phyloP scores from a whole-genome alignment of 2,329 filamentous ascomycete genomes.

The Colletotrichum lupini region DNA sequence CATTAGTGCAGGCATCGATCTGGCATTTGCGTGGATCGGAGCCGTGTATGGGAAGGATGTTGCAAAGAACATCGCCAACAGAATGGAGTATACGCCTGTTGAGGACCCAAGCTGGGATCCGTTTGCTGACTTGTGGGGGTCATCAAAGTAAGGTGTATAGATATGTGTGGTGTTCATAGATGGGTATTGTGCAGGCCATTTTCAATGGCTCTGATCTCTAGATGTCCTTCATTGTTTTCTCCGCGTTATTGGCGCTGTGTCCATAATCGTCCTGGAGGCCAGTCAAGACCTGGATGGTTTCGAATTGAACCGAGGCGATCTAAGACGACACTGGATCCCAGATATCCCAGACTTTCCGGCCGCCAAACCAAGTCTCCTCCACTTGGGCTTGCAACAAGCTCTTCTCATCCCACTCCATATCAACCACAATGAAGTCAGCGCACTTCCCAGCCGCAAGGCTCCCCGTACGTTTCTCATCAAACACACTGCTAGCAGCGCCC shows the following conservation, averaged over 20 bases:
- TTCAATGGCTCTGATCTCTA: background rate
- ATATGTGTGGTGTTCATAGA: background rate
- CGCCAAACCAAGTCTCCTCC: slow-evolving; percentile 65
- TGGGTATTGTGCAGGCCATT: background rate
- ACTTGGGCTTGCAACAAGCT: slow-evolving; percentile 58
- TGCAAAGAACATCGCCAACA: slow-evolving; percentile 59
- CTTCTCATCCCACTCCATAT: slow-evolving; percentile 60
- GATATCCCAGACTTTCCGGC: slow-evolving; percentile 49
- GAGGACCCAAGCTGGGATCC: slow-evolving; percentile 62
- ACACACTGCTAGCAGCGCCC: slow-evolving; percentile 69
- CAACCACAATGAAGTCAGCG: slow-evolving; percentile 67
- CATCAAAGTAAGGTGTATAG: background rate
- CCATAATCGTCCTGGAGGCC: too few species aligned
- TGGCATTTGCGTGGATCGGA: slow-evolving; percentile 66
- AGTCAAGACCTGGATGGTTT: too few species aligned
- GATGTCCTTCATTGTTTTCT: background rate
- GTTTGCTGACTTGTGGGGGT: slow-evolving; percentile 53
- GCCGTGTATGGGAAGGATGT: slow-evolving; percentile 63
- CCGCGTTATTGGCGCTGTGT: background rate
- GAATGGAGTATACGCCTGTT: slow-evolving; percentile 69
- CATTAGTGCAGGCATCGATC: slow-evolving; percentile 71
- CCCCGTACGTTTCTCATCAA: slow-evolving; percentile 65
- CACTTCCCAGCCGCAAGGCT: slow-evolving; percentile 61
- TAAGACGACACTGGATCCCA: background rate
- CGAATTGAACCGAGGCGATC: too few species aligned